Base-by-base conservation (phyloP, 331 rosid species). In the Telfairia occidentalis region DNA sequence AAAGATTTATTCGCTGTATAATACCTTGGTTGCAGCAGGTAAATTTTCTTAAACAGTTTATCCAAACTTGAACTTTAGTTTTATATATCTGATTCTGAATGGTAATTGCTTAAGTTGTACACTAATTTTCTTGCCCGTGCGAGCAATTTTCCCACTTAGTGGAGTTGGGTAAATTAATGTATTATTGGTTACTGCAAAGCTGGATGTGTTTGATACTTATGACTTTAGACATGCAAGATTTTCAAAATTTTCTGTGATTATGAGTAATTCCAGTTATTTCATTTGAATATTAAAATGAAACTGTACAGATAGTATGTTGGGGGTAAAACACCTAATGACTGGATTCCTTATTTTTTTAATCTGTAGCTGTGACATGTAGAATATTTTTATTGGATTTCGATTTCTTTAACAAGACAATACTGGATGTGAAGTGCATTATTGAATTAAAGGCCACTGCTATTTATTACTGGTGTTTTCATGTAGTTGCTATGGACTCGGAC, bases 21-120 rank as follows among this genome's bases (percentile, higher is more conserved):
- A 65, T 85, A 61, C 91, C 92, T 40, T 92, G 97, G 98, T 76
- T 92, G 83, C 95, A 87, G 84, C 98, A 92, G 98, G 97, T 87
- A 86, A 85, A 92, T 86, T 78, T 53, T 82, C 75, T 75, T 29
- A 69, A 3, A 24, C 80, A 32, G 71, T 54, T 54, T 38, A 53
- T 40, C 59, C 66, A 79, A 79, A 34, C 16, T 6, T 63, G 28
- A 50, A 37, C 19, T 49, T 19, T 21, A 26, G 3, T 48, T 80
- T 24, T 73, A 30, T 30, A 26, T 70, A 54, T 38, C 12, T 72
- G 21, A 43, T 71, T 65, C 61, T 72, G 50, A 43, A 11, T 63
- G 78, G 38, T 9, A 0, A n/a, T n/a, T n/a, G n/a, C n/a, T n/a
- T 26, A 18, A 15, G 55, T 49, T 3, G 16, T 23, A 13, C 9